Evolutionary conservation across 768 basidiomycete species (phyloP).

Genomic region (Russula olivacea): DNA sequence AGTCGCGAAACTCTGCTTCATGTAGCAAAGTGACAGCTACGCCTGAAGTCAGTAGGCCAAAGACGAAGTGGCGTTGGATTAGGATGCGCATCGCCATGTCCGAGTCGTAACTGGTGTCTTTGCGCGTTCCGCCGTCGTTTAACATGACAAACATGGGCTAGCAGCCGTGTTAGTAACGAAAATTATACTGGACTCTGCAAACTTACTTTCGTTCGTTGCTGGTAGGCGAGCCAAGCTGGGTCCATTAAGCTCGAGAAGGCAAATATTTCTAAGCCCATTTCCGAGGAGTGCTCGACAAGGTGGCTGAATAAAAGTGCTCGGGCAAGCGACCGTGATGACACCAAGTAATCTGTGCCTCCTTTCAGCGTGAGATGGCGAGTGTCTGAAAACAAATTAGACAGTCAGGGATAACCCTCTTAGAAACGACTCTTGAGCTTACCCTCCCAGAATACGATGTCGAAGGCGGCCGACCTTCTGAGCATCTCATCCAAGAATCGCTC

Average conservation of each 20-base stretch:
- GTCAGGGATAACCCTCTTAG: background rate
- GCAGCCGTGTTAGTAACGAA: constrained; percentile 17
- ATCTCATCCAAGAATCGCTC: constrained; percentile 50
- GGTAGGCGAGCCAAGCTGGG: constrained; percentile 45
- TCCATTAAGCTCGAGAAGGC: constrained; percentile 44
- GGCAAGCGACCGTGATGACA: constrained; percentile 48
- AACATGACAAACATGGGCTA: constrained; percentile 66
- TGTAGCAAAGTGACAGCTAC: constrained; percentile 48
- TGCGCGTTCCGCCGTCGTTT: constrained; percentile 44
- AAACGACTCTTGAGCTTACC: constrained; percentile 32
- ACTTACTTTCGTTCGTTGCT: constrained; percentile 35
- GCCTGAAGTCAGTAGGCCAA: constrained; percentile 43
- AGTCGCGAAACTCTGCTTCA: constrained; percentile 54
- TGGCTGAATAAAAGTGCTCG: constrained; percentile 48
- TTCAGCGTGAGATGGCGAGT: constrained; percentile 39
- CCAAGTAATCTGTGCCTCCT: constrained; percentile 36
- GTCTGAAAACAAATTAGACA: constrained; percentile 32
- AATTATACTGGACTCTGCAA: background rate
- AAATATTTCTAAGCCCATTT: constrained; percentile 39
- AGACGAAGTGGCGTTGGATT: constrained; percentile 46
- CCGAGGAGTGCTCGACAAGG: constrained; percentile 30
- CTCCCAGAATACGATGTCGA: constrained; percentile 62
- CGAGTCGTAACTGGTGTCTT: constrained; percentile 20
- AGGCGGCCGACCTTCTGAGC: constrained; percentile 43
- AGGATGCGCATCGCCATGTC: constrained; percentile 35